These are phyloP conservation scores for Fraxinus latifolia DNA, from an alignment of 305 asterid species.

Conservation along the genomic window DNA sequence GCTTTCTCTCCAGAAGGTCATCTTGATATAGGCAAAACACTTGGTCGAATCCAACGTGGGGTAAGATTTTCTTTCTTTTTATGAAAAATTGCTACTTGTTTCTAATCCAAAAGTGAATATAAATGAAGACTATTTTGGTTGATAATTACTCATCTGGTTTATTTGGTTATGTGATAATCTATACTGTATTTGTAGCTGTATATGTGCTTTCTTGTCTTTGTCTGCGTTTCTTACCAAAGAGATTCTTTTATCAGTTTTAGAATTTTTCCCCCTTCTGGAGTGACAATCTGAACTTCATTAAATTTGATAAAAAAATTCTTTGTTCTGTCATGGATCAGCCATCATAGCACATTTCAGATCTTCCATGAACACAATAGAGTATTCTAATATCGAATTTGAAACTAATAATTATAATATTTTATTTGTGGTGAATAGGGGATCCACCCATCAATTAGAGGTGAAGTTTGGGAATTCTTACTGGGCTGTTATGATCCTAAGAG, in stretches of 20 bases:
- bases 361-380: not conserved
- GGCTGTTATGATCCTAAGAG: constrained; percentile 76
- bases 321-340: constrained; percentile 9
- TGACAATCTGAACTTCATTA: constrained; percentile 1
- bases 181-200: not conserved
- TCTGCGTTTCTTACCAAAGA: constrained; percentile 13
- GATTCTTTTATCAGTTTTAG: not conserved
- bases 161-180: constrained; percentile 8
- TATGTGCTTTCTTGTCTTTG: constrained; percentile 2
- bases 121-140: not conserved
- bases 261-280: not conserved
- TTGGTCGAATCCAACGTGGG: constrained; percentile 77
- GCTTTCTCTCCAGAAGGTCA: constrained; percentile 69
- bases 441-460: constrained; percentile 94
- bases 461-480: constrained; percentile 88
- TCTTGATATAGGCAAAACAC: constrained; percentile 82
- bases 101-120: constrained; percentile 5
- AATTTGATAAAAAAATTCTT: not conserved
- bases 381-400: constrained; percentile 20
- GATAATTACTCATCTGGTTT: not conserved
- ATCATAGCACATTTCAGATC: constrained; percentile 3
- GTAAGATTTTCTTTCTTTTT: constrained; percentile 42
- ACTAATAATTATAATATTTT: constrained; percentile 20
- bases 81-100: constrained; percentile 23
- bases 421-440: constrained; percentile 59